Base-by-base conservation (phyloP, 352 stramenopile genomes). In the Phytophthora agathidicida region DNA sequence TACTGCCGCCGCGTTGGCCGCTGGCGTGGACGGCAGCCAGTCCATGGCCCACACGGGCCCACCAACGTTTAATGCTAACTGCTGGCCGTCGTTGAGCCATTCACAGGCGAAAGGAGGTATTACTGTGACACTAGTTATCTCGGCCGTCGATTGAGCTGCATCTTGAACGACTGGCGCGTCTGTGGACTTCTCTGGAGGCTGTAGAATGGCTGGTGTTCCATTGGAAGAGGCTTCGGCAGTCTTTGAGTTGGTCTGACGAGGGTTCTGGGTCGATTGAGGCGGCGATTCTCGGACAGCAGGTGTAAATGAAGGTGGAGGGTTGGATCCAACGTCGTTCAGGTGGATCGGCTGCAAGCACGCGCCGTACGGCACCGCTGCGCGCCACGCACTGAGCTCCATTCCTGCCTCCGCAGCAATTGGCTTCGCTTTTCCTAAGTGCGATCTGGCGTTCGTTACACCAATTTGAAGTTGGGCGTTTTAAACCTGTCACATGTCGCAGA, bases 11-110 rank as follows among this genome's bases (percentile, higher is more conserved):
- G 37, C 22, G 5, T 58, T 64, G 30, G 23, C 27, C 5, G 32
- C 37, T 47, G 50, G 36, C 23, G 46, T 57, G n/a, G 68, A 68
- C 9, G 74, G 79, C 32, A 91, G 42, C 84, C 84, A 94, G 37
- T 92, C 84, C 77, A 94, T 91, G 8, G 84, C 84, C 82, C 82
- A 92, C 30, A 94, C 75, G 2, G 84, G 84, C 16, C 84, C 84
- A 17, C 84, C 84, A 0, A 77, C 80, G 48, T 94, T 92, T 13
- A 92, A 28, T 14, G 60, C 83, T 55, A 83, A 79, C 53, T 70
- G 68, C 5, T 73, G 57, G 14, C 42, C 43, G 9, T 53, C 46
- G 13, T 66, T 62, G 4, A 91, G 14, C 14, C 38, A 50, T 38
- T 68, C 71, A 60, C 79, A 75, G 38, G 64, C 45, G 60, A 90